Conservation (phyloP, 208 protist species). For the Crithidia expoeki region DNA sequence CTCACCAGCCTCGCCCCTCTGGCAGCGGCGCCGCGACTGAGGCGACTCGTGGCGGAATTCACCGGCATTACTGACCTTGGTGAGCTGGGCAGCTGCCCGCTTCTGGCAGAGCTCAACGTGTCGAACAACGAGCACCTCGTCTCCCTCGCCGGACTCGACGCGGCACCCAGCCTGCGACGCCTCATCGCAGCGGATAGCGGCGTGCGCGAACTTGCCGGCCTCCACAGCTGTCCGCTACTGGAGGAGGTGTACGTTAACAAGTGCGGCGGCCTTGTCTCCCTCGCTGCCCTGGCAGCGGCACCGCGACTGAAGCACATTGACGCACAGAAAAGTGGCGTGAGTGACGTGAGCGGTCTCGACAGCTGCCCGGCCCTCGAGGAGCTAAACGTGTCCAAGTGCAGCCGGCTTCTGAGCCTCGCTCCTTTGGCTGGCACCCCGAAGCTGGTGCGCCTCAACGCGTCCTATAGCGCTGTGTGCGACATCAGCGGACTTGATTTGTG, state of each 20-base stretch:
- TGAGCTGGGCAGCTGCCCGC: neutral
- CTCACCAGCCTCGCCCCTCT: neutral
- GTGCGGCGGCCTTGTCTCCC: neutral
- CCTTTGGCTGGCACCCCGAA: conserved; percentile 2
- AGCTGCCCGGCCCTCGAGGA: conserved; percentile 5
- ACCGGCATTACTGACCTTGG: conserved; percentile 1
- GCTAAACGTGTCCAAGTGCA: conserved; percentile 5
- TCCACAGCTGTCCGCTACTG: neutral
- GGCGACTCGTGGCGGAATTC: neutral
- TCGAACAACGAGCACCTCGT: conserved; percentile 1
- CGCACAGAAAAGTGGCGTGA: conserved; percentile 13
- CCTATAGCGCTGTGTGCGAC: conserved; percentile 6
- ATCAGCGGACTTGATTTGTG: conserved; percentile 1
- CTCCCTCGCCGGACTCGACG: conserved; percentile 4
- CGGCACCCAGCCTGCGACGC: neutral
- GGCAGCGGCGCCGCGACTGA: neutral
- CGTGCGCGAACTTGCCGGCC: neutral
- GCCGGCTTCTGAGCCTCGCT: conserved; percentile 1
- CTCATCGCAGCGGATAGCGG: conserved; percentile 5
- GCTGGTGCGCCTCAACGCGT: conserved; percentile 7
- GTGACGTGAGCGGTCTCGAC: conserved; percentile 5
- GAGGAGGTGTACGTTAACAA: conserved; percentile 8
- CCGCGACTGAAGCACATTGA: conserved; percentile 6
- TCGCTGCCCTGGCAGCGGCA: neutral
- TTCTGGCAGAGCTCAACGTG: conserved; percentile 2